Conservation (phyloP, 495 filamentous ascomycete species). For the Aspergillus homomorphus region DNA sequence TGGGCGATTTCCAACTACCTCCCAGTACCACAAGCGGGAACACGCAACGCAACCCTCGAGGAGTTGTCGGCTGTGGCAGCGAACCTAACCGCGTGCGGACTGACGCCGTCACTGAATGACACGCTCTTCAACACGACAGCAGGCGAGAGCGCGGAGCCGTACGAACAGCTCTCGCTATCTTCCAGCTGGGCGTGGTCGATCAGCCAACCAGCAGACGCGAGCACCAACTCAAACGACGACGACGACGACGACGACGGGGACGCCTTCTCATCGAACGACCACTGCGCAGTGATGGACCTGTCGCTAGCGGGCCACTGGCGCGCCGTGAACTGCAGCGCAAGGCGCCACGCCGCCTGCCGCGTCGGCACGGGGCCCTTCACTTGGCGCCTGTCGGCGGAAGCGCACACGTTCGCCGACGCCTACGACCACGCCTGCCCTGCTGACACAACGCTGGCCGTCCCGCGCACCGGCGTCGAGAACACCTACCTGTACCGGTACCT, state of each 20-base stretch:
- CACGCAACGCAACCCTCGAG: slow-evolving; percentile 31
- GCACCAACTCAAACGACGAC: slow-evolving; percentile 22
- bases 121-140: slow-evolving; percentile 54
- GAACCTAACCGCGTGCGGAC: slow-evolving; percentile 54
- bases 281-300: slow-evolving; percentile 54
- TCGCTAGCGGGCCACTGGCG: slow-evolving; percentile 51
- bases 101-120: slow-evolving; percentile 54
- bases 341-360: slow-evolving; percentile 54
- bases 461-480: slow-evolving; percentile 62
- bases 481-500: slow-evolving; percentile 46
- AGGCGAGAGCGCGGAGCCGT: slow-evolving; percentile 39
- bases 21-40: slow-evolving; percentile 28
- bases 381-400: slow-evolving; percentile 48
- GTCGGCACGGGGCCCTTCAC: slow-evolving; percentile 46
- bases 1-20: slow-evolving; percentile 48
- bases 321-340: slow-evolving; percentile 50
- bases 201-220: slow-evolving; percentile 45
- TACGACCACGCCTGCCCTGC: slow-evolving; percentile 36
- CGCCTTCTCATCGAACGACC: slow-evolving; percentile 17
- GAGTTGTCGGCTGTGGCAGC: slow-evolving; percentile 30
- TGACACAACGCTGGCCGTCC: slow-evolving; percentile 45
- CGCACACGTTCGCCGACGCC: slow-evolving; percentile 35
- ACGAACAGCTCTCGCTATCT: slow-evolving; percentile 48
- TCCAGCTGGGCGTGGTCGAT: slow-evolving; percentile 59
- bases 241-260: slow-evolving; percentile 6